Conservation (phyloP, 225 moss, liverwort and hornwort genomes). For the Pleurozium schreberi region DNA sequence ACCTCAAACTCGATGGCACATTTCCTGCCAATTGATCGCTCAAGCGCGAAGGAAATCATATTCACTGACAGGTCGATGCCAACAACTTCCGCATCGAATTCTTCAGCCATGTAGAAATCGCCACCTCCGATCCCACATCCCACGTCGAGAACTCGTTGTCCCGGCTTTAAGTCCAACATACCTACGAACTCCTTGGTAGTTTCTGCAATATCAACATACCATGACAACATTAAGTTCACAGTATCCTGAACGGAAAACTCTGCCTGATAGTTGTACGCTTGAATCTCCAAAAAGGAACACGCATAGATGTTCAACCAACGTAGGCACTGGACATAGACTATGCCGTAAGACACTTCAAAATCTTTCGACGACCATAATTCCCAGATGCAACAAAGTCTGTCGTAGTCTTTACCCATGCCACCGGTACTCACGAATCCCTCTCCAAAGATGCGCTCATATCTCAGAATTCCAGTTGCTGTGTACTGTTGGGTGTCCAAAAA, state of each 20-base stretch:
- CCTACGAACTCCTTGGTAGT: slow-evolving; percentile 84
- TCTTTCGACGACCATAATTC: background rate
- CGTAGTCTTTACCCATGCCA: slow-evolving; percentile 49
- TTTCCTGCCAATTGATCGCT: slow-evolving; percentile 74
- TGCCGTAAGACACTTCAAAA: background rate
- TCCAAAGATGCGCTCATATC: slow-evolving; percentile 96
- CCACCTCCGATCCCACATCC: slow-evolving; percentile 99
- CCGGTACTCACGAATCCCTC: slow-evolving; percentile 92
- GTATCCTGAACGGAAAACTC: background rate
- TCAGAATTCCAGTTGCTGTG: slow-evolving; percentile 72
- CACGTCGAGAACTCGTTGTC: slow-evolving; percentile 78
- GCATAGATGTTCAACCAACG: background rate
- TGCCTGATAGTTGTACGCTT: background rate
- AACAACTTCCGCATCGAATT: slow-evolving; percentile 69
- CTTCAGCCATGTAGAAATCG: slow-evolving; percentile 93
- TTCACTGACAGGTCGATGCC: slow-evolving; percentile 90
- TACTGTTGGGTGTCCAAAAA: slow-evolving; percentile 90
- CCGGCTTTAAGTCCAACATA: slow-evolving; percentile 46
- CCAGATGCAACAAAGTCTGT: background rate
- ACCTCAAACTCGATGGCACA: slow-evolving; percentile 89
- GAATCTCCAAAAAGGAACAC: background rate
- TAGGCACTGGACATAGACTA: background rate
- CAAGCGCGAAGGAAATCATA: slow-evolving; percentile 90
- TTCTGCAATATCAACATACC: slow-evolving; percentile 27
- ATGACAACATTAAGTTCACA: background rate